phyloP scores from a whole-genome alignment of 192 early-diverging fungal genomes.

The Entrophospora sp. region DNA sequence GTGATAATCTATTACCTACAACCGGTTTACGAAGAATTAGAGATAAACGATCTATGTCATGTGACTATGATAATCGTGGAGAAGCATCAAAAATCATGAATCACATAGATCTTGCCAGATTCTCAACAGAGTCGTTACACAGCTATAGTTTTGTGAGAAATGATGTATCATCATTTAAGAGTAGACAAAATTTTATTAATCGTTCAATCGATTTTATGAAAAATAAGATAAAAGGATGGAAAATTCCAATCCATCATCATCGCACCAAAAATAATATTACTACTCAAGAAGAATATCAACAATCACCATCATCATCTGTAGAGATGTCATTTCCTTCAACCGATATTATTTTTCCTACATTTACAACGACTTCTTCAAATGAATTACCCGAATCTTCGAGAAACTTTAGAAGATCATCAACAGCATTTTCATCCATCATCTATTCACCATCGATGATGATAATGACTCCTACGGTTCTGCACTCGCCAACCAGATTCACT shows the following conservation, averaged over 20 bases:
- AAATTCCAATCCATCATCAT: slow-evolving; percentile 28
- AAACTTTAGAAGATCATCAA: too few relatives aligned
- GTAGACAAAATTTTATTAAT: slow-evolving; percentile 36
- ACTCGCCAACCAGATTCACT: slow-evolving; percentile 45
- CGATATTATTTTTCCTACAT: too few relatives aligned
- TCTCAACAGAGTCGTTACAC: slow-evolving; percentile 40
- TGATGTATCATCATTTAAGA: slow-evolving; percentile 32
- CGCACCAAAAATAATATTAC: slow-evolving; percentile 20
- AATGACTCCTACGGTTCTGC: slow-evolving; percentile 20
- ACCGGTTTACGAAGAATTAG: neutral
- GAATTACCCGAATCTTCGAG: too few relatives aligned
- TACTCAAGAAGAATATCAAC: slow-evolving; percentile 6
- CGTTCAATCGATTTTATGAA: slow-evolving; percentile 46
- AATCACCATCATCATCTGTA: neutral
- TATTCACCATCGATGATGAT: too few relatives aligned
- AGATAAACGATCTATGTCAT: neutral
- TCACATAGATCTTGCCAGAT: slow-evolving; percentile 32
- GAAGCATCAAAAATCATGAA: neutral
- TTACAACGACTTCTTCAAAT: too few relatives aligned
- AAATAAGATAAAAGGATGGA: slow-evolving; percentile 44
- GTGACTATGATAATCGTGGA: too few relatives aligned
- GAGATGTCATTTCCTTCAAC: slow-evolving; percentile 19
- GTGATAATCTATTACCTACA: neutral
- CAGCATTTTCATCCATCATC: too few relatives aligned
- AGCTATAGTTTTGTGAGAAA: slow-evolving; percentile 35